phyloP scores from a whole-genome alignment of 2,329 filamentous ascomycete species.

The Acrocalymma vagum region DNA sequence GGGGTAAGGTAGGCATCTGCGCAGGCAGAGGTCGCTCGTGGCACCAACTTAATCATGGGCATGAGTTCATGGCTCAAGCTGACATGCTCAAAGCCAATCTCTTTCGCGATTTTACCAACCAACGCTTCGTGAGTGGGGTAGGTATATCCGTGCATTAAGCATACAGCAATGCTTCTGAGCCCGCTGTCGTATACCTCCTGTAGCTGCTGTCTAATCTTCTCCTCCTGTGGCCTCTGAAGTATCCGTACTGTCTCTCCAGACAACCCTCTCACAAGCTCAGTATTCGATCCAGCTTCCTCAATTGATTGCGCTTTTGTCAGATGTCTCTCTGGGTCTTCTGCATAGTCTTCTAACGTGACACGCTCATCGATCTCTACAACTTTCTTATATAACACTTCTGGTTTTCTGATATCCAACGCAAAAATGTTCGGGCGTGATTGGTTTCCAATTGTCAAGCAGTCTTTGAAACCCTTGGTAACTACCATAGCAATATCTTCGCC shows the following conservation, averaged over 20 bases:
- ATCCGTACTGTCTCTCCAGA: slow-evolving; percentile 80
- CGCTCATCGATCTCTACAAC: slow-evolving; percentile 92
- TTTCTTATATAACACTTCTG: slow-evolving; percentile 83
- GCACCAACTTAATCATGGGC: slow-evolving; percentile 88
- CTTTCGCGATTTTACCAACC: slow-evolving; percentile 76
- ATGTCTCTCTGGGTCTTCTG: slow-evolving; percentile 78
- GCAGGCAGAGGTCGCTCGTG: slow-evolving; percentile 78
- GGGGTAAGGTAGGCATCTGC: slow-evolving; percentile 84
- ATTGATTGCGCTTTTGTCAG: slow-evolving; percentile 65
- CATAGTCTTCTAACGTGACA: slow-evolving; percentile 90
- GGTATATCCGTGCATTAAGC: slow-evolving; percentile 91
- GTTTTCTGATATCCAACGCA: slow-evolving; percentile 85
- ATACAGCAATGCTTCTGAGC: slow-evolving; percentile 85
- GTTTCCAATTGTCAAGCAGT: slow-evolving; percentile 89
- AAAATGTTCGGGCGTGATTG: slow-evolving; percentile 91
- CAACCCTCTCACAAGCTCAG: slow-evolving; percentile 72
- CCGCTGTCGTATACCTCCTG: slow-evolving; percentile 74
- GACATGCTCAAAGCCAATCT: slow-evolving; percentile 85
- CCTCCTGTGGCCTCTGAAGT: slow-evolving; percentile 67
- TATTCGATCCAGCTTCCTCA: slow-evolving; percentile 53
- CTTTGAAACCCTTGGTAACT: slow-evolving; percentile 86
- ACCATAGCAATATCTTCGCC: slow-evolving; percentile 88
- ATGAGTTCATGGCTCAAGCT: slow-evolving; percentile 82
- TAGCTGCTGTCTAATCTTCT: slow-evolving; percentile 66
- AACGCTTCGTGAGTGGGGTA: slow-evolving; percentile 86